Evolutionary conservation across 371 early-diverging fungal species (phyloP), one percentile per base, ranked within the genome.

Genomic region (Mortierella sp.): DNA sequence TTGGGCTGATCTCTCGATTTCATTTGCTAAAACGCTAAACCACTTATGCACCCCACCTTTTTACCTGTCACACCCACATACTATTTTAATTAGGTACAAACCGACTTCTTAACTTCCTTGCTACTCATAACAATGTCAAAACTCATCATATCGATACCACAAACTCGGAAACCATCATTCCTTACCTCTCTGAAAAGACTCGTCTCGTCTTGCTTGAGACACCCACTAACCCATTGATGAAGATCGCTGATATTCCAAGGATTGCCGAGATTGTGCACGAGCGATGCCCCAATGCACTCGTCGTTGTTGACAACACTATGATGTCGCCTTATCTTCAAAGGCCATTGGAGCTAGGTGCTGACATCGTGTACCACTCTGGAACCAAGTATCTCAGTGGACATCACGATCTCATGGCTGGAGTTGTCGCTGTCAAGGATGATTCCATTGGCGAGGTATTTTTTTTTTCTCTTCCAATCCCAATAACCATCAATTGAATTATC

Each of bases 301-400:
- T 97, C 8, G 95, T 95, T 26, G 97, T 97, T 3, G 97, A 97
- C 76, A 97, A 97, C 76, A 97, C 97, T 68, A 95, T 97, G 94
- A 94, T 95, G 95, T 91, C 91, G 23, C 97, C 97, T 34, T 92
- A 94, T 63, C 86, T 95, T n/a, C 94, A 94, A 82, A 86, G 90
- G 28, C 92, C 96, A 1, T 84, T 97, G n/a, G 92, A 93, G 55
- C 84, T 94, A 23, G 97, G 96, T 28, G 96, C 96, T 6, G 96
- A 96, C 83, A 93, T 97, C 64, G 92, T 89, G 1, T 94, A 94
- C 61, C 95, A 97, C 70, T 93, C 93, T 9, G 95, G 92, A 13
- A 97, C 96, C 31, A 97, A 97, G 83, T 96, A 93, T 82, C 85
- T 97, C 32, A 91, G 92, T 31, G 97, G 97, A n/a, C 97, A 97